Evolutionary conservation across 139 green algal genomes (phyloP).

Genomic region (Micromonas pusilla): DNA sequence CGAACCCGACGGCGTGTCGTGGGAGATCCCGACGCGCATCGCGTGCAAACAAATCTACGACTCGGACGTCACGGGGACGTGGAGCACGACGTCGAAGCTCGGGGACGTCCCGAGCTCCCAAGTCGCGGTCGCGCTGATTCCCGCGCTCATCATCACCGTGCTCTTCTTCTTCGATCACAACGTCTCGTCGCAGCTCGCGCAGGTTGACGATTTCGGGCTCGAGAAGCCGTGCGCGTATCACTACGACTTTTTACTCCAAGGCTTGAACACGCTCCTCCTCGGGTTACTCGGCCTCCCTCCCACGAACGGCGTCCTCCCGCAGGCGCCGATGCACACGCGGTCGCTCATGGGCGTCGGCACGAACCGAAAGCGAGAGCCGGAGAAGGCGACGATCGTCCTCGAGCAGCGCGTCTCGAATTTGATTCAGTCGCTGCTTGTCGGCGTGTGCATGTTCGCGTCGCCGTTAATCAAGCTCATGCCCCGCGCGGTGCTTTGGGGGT

Average conservation of each 20-base stretch:
- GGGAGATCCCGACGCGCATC: slow-evolving; percentile 53
- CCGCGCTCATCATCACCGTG: slow-evolving; percentile 66
- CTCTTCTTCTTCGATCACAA: slow-evolving; percentile 91
- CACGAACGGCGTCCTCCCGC: slow-evolving; percentile 80
- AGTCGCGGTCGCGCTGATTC: slow-evolving; percentile 66
- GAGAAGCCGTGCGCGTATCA: slow-evolving; percentile 26
- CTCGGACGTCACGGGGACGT: background rate
- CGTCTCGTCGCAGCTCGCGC: slow-evolving; percentile 65
- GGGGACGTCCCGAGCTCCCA: slow-evolving; percentile 44
- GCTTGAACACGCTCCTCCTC: slow-evolving; percentile 50
- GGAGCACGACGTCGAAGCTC: slow-evolving; percentile 41
- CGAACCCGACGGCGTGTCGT: slow-evolving; percentile 44
- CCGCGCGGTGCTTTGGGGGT: slow-evolving; percentile 63
- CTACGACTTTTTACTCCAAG: slow-evolving; percentile 72
- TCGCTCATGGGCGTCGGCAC: background rate
- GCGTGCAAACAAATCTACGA: slow-evolving; percentile 51
- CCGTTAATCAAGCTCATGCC: slow-evolving; percentile 61
- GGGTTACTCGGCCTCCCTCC: slow-evolving; percentile 75
- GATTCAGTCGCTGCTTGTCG: slow-evolving; percentile 58
- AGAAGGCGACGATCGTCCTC: slow-evolving; percentile 36
- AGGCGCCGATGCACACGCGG: slow-evolving; percentile 75
- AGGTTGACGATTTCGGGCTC: slow-evolving; percentile 60
- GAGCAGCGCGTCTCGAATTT: slow-evolving; percentile 66
- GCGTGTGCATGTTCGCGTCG: slow-evolving; percentile 49
- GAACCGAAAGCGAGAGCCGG: slow-evolving; percentile 29